A percentile compares a stretch with the other conserved stretches of the same genome.
These are phyloP conservation scores for Colletotrichum shisoi DNA, from an alignment of 2,329 filamentous ascomycete species.

Conservation along the genomic window DNA sequence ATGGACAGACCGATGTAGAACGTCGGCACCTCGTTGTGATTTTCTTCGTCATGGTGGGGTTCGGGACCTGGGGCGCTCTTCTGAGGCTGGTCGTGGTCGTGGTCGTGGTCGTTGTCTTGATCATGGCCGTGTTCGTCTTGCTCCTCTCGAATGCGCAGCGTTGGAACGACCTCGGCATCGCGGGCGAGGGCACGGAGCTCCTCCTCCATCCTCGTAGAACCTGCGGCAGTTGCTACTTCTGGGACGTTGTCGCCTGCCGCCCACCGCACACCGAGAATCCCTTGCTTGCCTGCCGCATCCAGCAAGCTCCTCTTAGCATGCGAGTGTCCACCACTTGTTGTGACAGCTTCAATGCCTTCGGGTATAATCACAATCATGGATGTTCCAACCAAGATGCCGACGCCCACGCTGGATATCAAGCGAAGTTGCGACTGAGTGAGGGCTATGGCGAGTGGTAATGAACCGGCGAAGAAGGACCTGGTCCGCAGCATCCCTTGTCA, in stretches of 20 bases:
- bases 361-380: constrained; percentile 97
- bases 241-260: constrained; percentile 17
- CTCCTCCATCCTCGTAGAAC: constrained; percentile 1
- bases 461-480: constrained; percentile 93
- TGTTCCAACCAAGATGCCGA: constrained; percentile 92
- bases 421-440: constrained; percentile 87
- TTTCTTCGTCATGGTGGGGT: constrained; percentile 48
- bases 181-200: not conserved
- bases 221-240: constrained; percentile 8
- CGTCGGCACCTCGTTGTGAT: constrained; percentile 61
- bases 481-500: constrained; percentile 28
- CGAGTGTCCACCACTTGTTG: constrained; percentile 59
- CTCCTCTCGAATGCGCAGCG: constrained; percentile 27
- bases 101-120: constrained; percentile 31
- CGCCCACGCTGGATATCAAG: constrained; percentile 88
- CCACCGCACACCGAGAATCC: constrained; percentile 22
- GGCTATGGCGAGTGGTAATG: constrained; percentile 86
- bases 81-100: constrained; percentile 44
- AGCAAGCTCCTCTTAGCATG: constrained; percentile 30
- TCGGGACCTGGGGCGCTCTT: constrained; percentile 44
- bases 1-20: constrained; percentile 88
- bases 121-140: constrained; percentile 37
- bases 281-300: constrained; percentile 7
- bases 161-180: not conserved
- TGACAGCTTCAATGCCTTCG: constrained; percentile 91